These are phyloP conservation scores for Drechslerella stenobrocha DNA, from an alignment of 2,329 filamentous ascomycete genomes.

Conservation along the genomic window DNA sequence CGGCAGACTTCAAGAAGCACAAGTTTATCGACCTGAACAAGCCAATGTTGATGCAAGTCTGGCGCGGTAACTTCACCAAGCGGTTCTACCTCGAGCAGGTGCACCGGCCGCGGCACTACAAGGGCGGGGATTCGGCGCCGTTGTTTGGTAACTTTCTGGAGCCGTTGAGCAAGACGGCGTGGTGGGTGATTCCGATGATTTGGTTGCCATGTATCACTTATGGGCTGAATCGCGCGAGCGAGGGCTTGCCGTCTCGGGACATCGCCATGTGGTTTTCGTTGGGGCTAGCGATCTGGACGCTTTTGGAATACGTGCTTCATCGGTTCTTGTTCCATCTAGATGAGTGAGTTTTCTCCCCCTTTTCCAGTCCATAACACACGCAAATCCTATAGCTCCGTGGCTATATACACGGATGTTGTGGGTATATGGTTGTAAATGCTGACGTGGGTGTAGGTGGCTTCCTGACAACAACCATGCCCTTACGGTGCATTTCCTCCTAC, in stretches of 20 bases:
- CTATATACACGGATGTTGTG: too few relatives aligned
- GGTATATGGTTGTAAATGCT: background rate
- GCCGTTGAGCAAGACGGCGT: constrained; percentile 90
- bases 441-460: constrained; percentile 65
- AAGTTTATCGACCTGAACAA: constrained; percentile 89
- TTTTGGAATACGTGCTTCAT: constrained; percentile 87
- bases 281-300: constrained; percentile 79
- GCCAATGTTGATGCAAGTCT: constrained; percentile 85
- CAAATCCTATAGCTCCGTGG: background rate
- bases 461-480: constrained; percentile 88
- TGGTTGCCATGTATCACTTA: constrained; percentile 84
- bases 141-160: constrained; percentile 98
- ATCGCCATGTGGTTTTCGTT: constrained; percentile 65
- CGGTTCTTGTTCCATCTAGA: constrained; percentile 93
- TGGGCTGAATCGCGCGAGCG: constrained; percentile 67
- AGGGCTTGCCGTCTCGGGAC: constrained; percentile 61
- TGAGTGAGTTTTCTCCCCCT: constrained; percentile 64
- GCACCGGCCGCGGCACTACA: constrained; percentile 93
- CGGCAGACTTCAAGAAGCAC: constrained; percentile 78
- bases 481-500: constrained; percentile 86
- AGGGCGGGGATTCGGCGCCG: constrained; percentile 85
- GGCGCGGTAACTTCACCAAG: constrained; percentile 83
- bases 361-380: constrained; percentile 1
- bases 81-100: constrained; percentile 97
- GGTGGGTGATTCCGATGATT: constrained; percentile 82